Conservation (phyloP, 2,329 filamentous ascomycete species). For the Verticillium alfalfae region DNA sequence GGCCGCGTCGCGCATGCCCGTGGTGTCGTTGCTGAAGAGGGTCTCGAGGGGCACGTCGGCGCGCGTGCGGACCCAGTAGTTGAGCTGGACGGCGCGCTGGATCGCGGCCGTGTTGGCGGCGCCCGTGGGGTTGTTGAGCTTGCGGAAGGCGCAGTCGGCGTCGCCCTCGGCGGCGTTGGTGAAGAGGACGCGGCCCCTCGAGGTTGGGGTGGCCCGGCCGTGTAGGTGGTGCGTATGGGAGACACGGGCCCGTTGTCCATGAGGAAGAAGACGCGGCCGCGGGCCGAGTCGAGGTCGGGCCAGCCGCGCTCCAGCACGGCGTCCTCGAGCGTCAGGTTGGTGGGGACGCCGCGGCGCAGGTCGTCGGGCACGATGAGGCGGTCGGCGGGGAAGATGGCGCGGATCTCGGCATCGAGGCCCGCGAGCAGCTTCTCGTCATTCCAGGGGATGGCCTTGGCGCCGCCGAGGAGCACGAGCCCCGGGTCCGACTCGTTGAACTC, state of each 20-base stretch:
- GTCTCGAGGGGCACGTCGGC: constrained; percentile 39
- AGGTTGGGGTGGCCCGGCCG: constrained; percentile 20
- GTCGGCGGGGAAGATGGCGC: constrained; percentile 28
- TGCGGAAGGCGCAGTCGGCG: constrained; percentile 41
- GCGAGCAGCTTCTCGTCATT: constrained; percentile 31
- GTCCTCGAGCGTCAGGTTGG: constrained; percentile 35
- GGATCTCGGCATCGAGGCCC: constrained; percentile 40
- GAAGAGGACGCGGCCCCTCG: constrained; percentile 40
- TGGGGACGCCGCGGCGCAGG: constrained; percentile 21
- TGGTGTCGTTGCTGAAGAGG: constrained; percentile 30
- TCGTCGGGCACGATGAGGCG: constrained; percentile 42
- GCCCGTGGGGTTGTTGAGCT: constrained; percentile 34
- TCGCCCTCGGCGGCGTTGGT: constrained; percentile 40
- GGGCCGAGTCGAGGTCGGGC: constrained; percentile 35
- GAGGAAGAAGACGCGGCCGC: constrained; percentile 42
- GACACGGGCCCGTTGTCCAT: constrained; percentile 42
- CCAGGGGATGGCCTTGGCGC: constrained; percentile 34
- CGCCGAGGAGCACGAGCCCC: constrained; percentile 16
- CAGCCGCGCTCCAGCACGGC: constrained; percentile 40
- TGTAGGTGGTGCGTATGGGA: constrained; percentile 31
- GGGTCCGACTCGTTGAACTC: constrained; percentile 36
- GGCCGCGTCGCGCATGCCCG: constrained; percentile 31
- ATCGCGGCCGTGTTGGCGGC: constrained; percentile 30
- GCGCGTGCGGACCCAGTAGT: constrained; percentile 43
- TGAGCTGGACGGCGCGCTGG: constrained; percentile 34